Evolutionary conservation across 2,329 filamentous ascomycete species (phyloP).

Genomic region (Calonectria honghensis): DNA sequence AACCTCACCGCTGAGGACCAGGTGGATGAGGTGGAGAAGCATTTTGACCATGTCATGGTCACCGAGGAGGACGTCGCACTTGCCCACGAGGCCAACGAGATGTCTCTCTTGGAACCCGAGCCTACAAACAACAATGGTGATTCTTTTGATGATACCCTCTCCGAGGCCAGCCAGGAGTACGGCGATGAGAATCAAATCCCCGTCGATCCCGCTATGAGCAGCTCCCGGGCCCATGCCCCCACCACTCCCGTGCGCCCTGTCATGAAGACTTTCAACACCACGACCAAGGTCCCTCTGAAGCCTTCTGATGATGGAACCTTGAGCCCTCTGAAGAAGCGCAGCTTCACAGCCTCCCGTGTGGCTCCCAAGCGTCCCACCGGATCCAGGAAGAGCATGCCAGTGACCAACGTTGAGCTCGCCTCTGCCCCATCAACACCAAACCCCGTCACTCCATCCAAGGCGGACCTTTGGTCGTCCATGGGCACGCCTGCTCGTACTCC

Average conservation of each 20-base stretch:
- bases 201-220: conserved; percentile 68
- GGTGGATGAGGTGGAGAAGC: conserved; percentile 53
- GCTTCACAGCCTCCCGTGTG: conserved; percentile 70
- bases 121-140: conserved; percentile 56
- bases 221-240: conserved; percentile 58
- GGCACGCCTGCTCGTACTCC: conserved; percentile 76
- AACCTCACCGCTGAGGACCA: conserved; percentile 47
- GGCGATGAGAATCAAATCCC: conserved; percentile 79
- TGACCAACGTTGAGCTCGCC: conserved; percentile 44
- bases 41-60: conserved; percentile 68
- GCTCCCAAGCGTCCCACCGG: conserved; percentile 65
- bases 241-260: conserved; percentile 74
- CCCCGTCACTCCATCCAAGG: conserved; percentile 66
- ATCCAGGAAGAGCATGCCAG: conserved; percentile 58
- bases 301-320: conserved; percentile 76
- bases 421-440: conserved; percentile 57
- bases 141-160: conserved; percentile 69
- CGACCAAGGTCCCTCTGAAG: conserved; percentile 86
- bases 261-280: conserved; percentile 78
- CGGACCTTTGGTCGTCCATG: conserved; percentile 71
- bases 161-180: conserved; percentile 79
- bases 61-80: conserved; percentile 75
- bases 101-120: conserved; percentile 73
- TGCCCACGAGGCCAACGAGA: conserved; percentile 75
- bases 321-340: conserved; percentile 68